Conservation (phyloP, 164 flowering plant genomes). For the Stephania japonica region DNA sequence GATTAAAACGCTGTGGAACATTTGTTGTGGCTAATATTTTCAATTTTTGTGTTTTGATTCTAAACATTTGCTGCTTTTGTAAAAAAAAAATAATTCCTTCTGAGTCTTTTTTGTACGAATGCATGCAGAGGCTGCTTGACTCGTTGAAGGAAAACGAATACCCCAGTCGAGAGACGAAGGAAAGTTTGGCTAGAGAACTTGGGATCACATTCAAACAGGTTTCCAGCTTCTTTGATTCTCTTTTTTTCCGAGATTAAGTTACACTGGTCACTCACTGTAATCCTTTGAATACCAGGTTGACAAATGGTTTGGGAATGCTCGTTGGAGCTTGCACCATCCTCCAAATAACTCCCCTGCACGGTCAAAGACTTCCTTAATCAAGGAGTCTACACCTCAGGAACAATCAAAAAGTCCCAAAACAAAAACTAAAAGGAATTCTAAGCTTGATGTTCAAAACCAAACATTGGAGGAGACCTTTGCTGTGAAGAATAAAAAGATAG, state of each 20-base stretch:
- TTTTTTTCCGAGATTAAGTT: background rate
- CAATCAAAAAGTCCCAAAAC: background rate
- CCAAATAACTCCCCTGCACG: slow-evolving; percentile 5
- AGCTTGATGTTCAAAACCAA: background rate
- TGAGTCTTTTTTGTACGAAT: background rate
- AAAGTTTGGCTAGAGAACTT: slow-evolving; percentile 53
- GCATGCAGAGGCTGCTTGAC: slow-evolving; percentile 57
- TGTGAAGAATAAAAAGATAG: background rate
- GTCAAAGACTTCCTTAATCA: slow-evolving; percentile 12
- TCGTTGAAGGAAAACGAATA: slow-evolving; percentile 58
- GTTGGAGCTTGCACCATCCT: slow-evolving; percentile 53
- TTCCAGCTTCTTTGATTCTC: slow-evolving; percentile 1
- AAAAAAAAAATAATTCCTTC: background rate
- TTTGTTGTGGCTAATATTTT: background rate
- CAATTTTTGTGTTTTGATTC: background rate
- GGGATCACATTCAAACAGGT: slow-evolving; percentile 61
- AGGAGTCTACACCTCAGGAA: background rate
- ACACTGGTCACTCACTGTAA: background rate
- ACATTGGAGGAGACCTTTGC: background rate
- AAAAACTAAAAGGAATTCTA: background rate
- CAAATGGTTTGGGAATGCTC: slow-evolving; percentile 85
- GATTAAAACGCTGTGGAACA: too few relatives aligned
- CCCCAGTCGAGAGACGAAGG: slow-evolving; percentile 55
- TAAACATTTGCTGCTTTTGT: background rate
- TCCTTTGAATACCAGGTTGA: slow-evolving; percentile 38